These are phyloP conservation scores for Panus rudis DNA, from an alignment of 768 basidiomycete species.

Conservation along the genomic window DNA sequence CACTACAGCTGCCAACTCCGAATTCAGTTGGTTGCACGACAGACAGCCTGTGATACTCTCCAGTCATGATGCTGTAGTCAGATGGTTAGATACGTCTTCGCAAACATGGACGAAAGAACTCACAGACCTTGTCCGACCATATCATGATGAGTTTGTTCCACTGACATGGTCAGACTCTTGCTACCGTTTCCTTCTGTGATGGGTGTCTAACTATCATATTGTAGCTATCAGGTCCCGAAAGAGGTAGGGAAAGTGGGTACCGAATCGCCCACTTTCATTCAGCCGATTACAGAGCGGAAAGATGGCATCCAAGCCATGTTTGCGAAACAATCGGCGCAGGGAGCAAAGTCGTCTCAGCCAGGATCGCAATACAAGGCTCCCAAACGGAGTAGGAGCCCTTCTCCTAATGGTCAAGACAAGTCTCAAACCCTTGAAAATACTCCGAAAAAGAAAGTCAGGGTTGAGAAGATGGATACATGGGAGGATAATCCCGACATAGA, in stretches of 20 bases:
- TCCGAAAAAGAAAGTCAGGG: slow-evolving; percentile 4
- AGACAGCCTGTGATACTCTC: slow-evolving; percentile 81
- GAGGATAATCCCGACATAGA: slow-evolving; percentile 19
- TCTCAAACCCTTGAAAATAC: neutral
- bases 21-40: slow-evolving; percentile 84
- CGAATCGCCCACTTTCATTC: slow-evolving; percentile 75
- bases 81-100: slow-evolving; percentile 78
- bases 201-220: neutral
- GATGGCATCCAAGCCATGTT: slow-evolving; percentile 88
- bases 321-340: slow-evolving; percentile 52
- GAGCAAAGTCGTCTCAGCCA: neutral
- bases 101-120: slow-evolving; percentile 59
- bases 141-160: slow-evolving; percentile 38
- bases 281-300: slow-evolving; percentile 70
- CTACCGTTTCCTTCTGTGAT: neutral
- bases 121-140: slow-evolving; percentile 53
- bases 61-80: slow-evolving; percentile 45
- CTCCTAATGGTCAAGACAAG: neutral
- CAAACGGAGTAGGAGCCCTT: slow-evolving; percentile 16
- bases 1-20: slow-evolving; percentile 68
- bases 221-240: slow-evolving; percentile 79
- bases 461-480: slow-evolving; percentile 19
- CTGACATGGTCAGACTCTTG: slow-evolving; percentile 58
- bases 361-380: neutral
- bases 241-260: slow-evolving; percentile 89